Evolutionary conservation across 768 basidiomycete species (phyloP).

Genomic region (Austroboletus eburneus): DNA sequence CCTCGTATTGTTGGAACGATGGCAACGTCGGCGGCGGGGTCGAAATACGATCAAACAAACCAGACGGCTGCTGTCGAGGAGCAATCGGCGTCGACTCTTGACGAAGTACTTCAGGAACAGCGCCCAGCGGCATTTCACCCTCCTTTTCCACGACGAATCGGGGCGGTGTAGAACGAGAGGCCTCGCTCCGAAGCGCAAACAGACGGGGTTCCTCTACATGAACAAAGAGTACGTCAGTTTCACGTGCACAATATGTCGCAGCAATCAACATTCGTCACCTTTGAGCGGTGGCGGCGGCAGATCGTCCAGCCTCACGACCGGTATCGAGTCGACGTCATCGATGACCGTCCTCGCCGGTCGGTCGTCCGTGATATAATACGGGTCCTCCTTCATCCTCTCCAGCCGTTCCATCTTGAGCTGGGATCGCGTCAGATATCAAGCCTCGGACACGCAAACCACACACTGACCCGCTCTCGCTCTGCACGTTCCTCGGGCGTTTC

Average conservation of each 20-base stretch:
- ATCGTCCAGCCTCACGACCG: slow-evolving; percentile 79
- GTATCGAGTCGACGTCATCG: slow-evolving; percentile 86
- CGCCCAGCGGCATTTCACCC: slow-evolving; percentile 80
- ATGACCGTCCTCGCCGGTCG: slow-evolving; percentile 34
- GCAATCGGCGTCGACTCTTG: slow-evolving; percentile 23
- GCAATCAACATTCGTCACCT: slow-evolving; percentile 17
- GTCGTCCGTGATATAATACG: slow-evolving; percentile 83
- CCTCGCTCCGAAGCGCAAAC: slow-evolving; percentile 42
- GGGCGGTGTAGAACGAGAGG: slow-evolving; percentile 39
- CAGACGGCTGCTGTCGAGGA: slow-evolving; percentile 21
- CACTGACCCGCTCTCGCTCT: slow-evolving; percentile 59
- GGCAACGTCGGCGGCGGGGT: slow-evolving; percentile 34
- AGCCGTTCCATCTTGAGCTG: slow-evolving; percentile 75
- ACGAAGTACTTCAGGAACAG: slow-evolving; percentile 19
- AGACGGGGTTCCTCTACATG: slow-evolving; percentile 34
- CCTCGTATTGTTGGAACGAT: slow-evolving; percentile 54
- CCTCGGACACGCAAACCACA: background rate
- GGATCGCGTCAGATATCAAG: slow-evolving; percentile 5
- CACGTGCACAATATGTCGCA: too few relatives aligned
- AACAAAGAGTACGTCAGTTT: slow-evolving; percentile 28
- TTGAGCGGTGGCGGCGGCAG: slow-evolving; percentile 48
- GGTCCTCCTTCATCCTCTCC: slow-evolving; percentile 78
- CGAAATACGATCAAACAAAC: slow-evolving; percentile 29
- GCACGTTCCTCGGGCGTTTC: slow-evolving; percentile 58
- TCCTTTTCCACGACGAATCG: slow-evolving; percentile 65